Base-by-base conservation (phyloP, 805 yeast species). In the Scheffersomyces amazonensis region DNA sequence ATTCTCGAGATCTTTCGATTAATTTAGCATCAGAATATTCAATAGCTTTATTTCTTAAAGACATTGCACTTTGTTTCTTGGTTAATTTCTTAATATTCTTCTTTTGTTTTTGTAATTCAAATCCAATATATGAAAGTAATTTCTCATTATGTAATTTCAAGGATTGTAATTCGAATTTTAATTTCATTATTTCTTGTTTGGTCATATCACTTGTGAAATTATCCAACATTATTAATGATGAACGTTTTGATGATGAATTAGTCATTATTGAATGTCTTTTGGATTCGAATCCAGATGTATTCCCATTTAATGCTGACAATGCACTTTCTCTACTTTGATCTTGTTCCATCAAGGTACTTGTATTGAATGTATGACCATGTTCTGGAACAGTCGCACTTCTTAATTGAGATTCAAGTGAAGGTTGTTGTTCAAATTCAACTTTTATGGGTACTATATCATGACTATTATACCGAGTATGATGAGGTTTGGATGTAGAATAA, bases 1-100 rank as follows among this genome's bases (percentile, higher is more conserved):
- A 63, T 41, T 71, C 69, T 44, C 65, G 65, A 19, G 79, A 77
- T 43, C 58, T 66, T 46, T 68, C 66, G 19, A 76, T 76, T 45
- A 76, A 66, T 40, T 72, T 66, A 34, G 75, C 76, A 54, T 76
- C 82, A 2, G 78, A 74, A 49, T 76, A 75, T 48, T 75, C 79
- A 9, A 63, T 56, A 22, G 43, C 44, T 16, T 49, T 44, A 28
- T 43, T 38, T 15, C 43, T 15, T 15, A 33, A 28, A 4, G 35
- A 13, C 16, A 19, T 35, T 30, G 57, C 50, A 9, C 66, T 60
- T 47, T 66, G 68, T 39, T 63, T 62, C 40, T 64, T 63, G 7
- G 66, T 56, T 33, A 66, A 54, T 41, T 63, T 64, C 46, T 59
- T 64, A 43, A 67, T 68, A 54, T 56, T 65, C 45, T 59, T 64